Base-by-base conservation (phyloP, 176 grass and related monocot species). In the Oryza australiensis region DNA sequence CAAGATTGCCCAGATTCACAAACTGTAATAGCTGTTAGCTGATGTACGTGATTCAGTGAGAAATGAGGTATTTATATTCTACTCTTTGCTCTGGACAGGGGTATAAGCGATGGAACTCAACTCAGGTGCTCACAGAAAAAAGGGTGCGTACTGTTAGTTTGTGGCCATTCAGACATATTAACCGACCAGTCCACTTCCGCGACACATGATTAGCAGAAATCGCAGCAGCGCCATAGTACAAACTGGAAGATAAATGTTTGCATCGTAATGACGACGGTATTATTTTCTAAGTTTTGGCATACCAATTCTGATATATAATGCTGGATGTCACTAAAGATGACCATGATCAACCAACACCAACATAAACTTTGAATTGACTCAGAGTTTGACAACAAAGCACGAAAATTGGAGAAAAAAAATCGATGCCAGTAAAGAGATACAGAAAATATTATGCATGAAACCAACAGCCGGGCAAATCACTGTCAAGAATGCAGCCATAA, bases 401-500 rank as follows among this genome's bases (percentile, higher is more conserved):
- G 32, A 4, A 80, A 59, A 38, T 26, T n/a, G n/a, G n/a, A n/a
- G n/a, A 82, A n/a, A 82, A n/a, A n/a, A n/a, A n/a, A n/a, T n/a
- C n/a, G n/a, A n/a, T n/a, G n/a, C n/a, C n/a, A n/a, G n/a, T n/a
- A n/a, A n/a, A 29, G 3, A 67, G 6, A 55, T 28, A 22, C 10
- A 55, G 43, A 77, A 40, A 48, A 68, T 22, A 27, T 66, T 42
- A 23, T 64, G 49, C 64, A 88, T 76, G 32, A 84, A 26, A 76
- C 35, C 46, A 75, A 24, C 14, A 3, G 16, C 9, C 9, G 70
- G 3, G 26, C 22, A 73, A 72, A 75, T 26, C 7, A 59, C 34
- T 46, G 70, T 93, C 70, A 93, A 12, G 96, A 95, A 86, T 99
- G 91, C 73, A 99, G 53, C 96, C 96, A 99, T 79, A 99, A 70